A percentile compares a stretch with the other conserved stretches of the same genome.
Conservation (phyloP, 176 grass and related monocot genomes). For the Eragrostis curvula region DNA sequence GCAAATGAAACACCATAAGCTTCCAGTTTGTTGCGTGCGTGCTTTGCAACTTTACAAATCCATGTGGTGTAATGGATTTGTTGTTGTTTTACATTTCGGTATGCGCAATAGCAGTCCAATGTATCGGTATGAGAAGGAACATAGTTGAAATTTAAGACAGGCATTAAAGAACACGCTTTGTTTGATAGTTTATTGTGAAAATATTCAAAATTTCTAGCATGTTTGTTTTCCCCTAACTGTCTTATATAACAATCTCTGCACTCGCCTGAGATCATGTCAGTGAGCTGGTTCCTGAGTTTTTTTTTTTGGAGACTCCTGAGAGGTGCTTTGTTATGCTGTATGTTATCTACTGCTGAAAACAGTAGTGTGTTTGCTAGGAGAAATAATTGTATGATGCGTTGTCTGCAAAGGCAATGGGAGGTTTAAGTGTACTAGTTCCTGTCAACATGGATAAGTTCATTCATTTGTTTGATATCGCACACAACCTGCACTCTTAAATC, state of each 20-base stretch:
- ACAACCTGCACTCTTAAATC: not conserved
- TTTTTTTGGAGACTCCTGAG: too few species aligned
- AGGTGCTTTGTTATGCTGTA: not conserved
- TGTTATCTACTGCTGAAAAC: not conserved
- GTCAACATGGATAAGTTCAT: not conserved
- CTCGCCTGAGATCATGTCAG: too few species aligned
- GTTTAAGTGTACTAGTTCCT: not conserved
- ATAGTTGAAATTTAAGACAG: not conserved
- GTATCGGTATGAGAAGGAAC: not conserved
- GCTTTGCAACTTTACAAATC: not conserved
- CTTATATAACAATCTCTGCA: too few species aligned
- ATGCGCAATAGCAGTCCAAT: not conserved
- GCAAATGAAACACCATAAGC: not conserved
- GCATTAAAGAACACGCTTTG: not conserved
- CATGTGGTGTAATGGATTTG: not conserved
- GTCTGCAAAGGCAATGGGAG: too few species aligned
- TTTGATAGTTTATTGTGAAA: not conserved
- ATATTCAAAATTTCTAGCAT: not conserved
- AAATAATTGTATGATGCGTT: not conserved
- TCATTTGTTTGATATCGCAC: not conserved
- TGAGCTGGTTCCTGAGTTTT: too few species aligned
- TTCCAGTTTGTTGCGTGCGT: not conserved
- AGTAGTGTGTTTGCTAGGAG: not conserved
- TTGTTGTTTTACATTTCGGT: not conserved
- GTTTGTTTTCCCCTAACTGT: too few species aligned